Conservation (phyloP, 1,139 yeast species). For the Saccharomycopsis phalli region DNA sequence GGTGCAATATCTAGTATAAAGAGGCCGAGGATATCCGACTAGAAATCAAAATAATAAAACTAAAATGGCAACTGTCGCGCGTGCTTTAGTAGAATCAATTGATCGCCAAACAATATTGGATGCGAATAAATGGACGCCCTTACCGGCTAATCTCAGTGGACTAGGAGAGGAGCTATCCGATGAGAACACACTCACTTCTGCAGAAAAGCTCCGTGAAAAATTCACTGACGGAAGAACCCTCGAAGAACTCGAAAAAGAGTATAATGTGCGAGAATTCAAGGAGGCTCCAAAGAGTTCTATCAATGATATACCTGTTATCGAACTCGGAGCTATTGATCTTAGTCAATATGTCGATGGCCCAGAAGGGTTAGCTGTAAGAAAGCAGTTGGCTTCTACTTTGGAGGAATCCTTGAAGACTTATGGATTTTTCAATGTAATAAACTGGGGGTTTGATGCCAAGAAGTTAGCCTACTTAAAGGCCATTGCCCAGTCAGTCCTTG, state of each 20-base stretch:
- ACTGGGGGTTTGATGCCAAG: slow-evolving; percentile 35
- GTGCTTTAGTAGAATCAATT: too few relatives aligned
- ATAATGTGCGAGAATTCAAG: slow-evolving; percentile 3
- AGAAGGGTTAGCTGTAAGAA: slow-evolving; percentile 26
- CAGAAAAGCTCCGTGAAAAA: slow-evolving; percentile 5
- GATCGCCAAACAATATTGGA: too few relatives aligned
- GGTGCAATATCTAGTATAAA: too few relatives aligned
- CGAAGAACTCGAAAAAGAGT: background rate
- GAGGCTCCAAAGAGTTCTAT: slow-evolving; percentile 6
- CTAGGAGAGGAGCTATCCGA: slow-evolving; percentile 9
- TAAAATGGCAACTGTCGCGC: too few relatives aligned
- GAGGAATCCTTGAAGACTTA: slow-evolving; percentile 33
- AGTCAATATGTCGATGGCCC: slow-evolving; percentile 32
- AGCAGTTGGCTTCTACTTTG: slow-evolving; percentile 28
- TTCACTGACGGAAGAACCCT: background rate
- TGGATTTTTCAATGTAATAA: slow-evolving; percentile 37
- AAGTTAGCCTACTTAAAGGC: slow-evolving; percentile 28
- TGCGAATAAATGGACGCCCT: slow-evolving; percentile 15
- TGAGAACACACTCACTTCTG: slow-evolving; percentile 4
- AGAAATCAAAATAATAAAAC: too few relatives aligned
- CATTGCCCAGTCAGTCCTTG: slow-evolving; percentile 32
- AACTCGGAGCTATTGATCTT: slow-evolving; percentile 32
- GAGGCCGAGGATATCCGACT: too few relatives aligned
- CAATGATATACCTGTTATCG: slow-evolving; percentile 18
- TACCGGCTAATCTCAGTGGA: slow-evolving; percentile 7